Percentiles rank a stretch among this genome's conserved stretches.
Conservation (phyloP, 2,329 filamentous ascomycete genomes). For the Sclerotinia nivalis region DNA sequence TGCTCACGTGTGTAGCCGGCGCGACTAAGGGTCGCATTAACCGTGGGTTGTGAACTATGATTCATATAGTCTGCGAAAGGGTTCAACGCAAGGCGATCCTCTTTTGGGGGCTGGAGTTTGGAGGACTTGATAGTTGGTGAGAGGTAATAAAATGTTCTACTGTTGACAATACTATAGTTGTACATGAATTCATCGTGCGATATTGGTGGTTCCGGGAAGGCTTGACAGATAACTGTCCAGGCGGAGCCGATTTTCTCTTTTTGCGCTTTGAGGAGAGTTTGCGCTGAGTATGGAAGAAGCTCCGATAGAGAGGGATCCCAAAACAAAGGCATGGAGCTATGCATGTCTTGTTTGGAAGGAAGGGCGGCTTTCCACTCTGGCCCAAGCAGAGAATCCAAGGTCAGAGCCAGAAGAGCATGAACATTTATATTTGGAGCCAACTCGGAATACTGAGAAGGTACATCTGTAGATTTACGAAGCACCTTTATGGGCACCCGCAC, state of each 20-base stretch:
- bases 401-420: slow-evolving; percentile 73
- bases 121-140: slow-evolving; percentile 32
- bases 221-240: slow-evolving; percentile 47
- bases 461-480: slow-evolving; percentile 18
- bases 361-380: slow-evolving; percentile 67
- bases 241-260: slow-evolving; percentile 52
- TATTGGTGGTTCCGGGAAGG: slow-evolving; percentile 45
- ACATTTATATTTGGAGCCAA: slow-evolving; percentile 49
- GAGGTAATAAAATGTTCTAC: slow-evolving; percentile 60
- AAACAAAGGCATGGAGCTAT: slow-evolving; percentile 56
- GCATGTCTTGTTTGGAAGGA: slow-evolving; percentile 63
- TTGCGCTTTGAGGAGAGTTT: slow-evolving; percentile 56
- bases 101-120: slow-evolving; percentile 46
- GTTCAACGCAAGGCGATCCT: slow-evolving; percentile 68
- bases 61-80: slow-evolving; percentile 76
- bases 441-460: slow-evolving; percentile 1
- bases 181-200: slow-evolving; percentile 50
- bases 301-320: slow-evolving; percentile 49
- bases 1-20: slow-evolving; percentile 50
- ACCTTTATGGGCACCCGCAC: slow-evolving; percentile 10
- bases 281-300: slow-evolving; percentile 49
- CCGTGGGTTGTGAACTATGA: slow-evolving; percentile 42
- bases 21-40: slow-evolving; percentile 52
- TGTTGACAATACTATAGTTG: slow-evolving; percentile 61
- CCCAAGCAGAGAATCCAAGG: slow-evolving; percentile 51